Conservation (phyloP, 805 yeast species). For the Barnettozyma californica region DNA sequence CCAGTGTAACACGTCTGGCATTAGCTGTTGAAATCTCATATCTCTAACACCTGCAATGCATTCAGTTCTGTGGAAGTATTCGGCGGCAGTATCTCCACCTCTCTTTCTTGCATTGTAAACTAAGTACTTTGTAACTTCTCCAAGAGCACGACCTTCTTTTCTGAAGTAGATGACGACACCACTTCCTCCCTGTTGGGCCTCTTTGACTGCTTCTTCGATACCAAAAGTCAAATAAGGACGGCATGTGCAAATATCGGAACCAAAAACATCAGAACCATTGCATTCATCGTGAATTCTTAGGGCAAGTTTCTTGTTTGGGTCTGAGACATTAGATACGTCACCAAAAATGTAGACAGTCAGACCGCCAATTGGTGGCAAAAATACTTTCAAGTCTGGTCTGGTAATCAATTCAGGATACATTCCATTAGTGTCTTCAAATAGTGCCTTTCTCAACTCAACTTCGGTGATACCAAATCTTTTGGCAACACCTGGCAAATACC, state of each 20-base stretch:
- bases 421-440: constrained; percentile 66
- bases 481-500: constrained; percentile 69
- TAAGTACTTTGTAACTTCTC: constrained; percentile 64
- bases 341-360: constrained; percentile 63
- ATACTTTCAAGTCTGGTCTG: constrained; percentile 61
- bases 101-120: constrained; percentile 69
- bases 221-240: constrained; percentile 65
- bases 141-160: constrained; percentile 66
- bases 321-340: constrained; percentile 48
- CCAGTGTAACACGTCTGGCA: constrained; percentile 68
- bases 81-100: constrained; percentile 63
- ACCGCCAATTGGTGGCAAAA: constrained; percentile 68
- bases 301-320: constrained; percentile 46
- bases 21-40: constrained; percentile 64
- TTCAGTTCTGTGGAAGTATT: constrained; percentile 63
- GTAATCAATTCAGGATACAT: constrained; percentile 66
- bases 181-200: constrained; percentile 62
- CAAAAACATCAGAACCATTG: constrained; percentile 66
- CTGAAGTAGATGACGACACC: constrained; percentile 63
- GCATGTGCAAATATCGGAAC: constrained; percentile 65
- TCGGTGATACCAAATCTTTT: constrained; percentile 55
- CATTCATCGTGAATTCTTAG: constrained; percentile 65
- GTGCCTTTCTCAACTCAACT: constrained; percentile 48
- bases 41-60: constrained; percentile 70
- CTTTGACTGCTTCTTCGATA: constrained; percentile 60